These are phyloP conservation scores for Phallus indusiatus DNA, from an alignment of 768 basidiomycete species.

Conservation along the genomic window DNA sequence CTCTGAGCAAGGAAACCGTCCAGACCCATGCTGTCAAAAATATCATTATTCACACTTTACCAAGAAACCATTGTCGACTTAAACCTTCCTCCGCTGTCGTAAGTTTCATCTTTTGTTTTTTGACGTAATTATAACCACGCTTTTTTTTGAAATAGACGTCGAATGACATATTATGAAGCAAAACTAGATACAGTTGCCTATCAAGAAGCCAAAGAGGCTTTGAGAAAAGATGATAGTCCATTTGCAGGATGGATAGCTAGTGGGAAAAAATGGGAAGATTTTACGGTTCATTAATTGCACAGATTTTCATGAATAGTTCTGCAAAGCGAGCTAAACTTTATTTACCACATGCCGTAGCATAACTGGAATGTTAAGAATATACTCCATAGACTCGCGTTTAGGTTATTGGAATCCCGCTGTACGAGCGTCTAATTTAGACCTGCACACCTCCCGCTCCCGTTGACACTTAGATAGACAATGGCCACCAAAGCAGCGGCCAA, in stretches of 20 bases:
- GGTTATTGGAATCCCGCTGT: neutral
- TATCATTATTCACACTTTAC: slow-evolving; percentile 44
- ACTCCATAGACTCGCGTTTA: too few species aligned
- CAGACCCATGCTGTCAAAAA: slow-evolving; percentile 46
- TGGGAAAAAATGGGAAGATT: slow-evolving; percentile 44
- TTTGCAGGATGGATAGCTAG: slow-evolving; percentile 59
- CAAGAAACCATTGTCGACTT: slow-evolving; percentile 16
- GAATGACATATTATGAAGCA: slow-evolving; percentile 33
- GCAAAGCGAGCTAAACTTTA: too few species aligned
- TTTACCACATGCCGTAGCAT: too few species aligned
- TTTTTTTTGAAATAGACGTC: slow-evolving; percentile 10
- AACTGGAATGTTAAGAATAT: too few species aligned
- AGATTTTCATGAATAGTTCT: too few species aligned
- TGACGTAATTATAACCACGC: slow-evolving; percentile 2
- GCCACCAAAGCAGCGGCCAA: slow-evolving; percentile 63
- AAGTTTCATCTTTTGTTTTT: slow-evolving; percentile 12
- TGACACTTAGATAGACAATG: slow-evolving; percentile 16
- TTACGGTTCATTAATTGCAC: slow-evolving; percentile 18
- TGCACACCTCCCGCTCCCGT: neutral
- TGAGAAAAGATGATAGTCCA: slow-evolving; percentile 34
- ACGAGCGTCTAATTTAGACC: neutral
- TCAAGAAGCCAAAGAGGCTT: slow-evolving; percentile 38
- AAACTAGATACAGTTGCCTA: slow-evolving; percentile 37
- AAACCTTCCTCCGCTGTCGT: slow-evolving; percentile 5
- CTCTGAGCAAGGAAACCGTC: neutral